Conservation (phyloP, 2,329 filamentous ascomycete genomes). For the Venturiaceae sp. region DNA sequence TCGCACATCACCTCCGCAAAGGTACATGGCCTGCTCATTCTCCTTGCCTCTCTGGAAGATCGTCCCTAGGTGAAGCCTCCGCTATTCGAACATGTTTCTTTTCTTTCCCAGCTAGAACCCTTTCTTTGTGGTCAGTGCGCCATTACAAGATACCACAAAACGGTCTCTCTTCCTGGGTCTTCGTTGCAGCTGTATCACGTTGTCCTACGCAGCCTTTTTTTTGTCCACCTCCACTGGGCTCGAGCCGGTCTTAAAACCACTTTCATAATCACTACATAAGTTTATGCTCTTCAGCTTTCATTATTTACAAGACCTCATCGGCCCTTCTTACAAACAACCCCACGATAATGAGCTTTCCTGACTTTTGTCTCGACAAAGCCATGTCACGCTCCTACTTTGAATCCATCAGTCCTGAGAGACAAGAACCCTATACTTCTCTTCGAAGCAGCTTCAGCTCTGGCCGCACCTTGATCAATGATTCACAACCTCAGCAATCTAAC, state of each 20-base stretch:
- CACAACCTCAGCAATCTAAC: not conserved
- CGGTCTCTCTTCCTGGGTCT: not conserved
- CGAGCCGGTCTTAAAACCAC: not conserved
- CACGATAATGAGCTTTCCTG: not conserved
- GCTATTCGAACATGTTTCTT: not conserved
- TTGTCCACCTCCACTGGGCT: not conserved
- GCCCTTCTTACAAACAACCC: not conserved
- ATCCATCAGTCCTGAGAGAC: not conserved
- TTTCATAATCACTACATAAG: not conserved
- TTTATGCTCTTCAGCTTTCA: not conserved
- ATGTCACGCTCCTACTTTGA: not conserved
- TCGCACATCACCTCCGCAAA: not conserved
- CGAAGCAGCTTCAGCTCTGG: not conserved
- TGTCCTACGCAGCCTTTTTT: not conserved
- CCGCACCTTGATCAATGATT: not conserved
- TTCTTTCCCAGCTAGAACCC: not conserved
- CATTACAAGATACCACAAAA: not conserved
- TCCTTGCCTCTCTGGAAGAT: not conserved
- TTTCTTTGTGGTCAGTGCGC: not conserved
- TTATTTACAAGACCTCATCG: not conserved
- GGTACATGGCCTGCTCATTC: not conserved
- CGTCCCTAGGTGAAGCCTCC: not conserved
- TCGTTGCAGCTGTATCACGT: not conserved
- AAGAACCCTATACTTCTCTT: not conserved
- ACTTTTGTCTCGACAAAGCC: not conserved